Base-by-base conservation (phyloP, 495 filamentous ascomycete genomes). In the Talaromyces borbonicus region DNA sequence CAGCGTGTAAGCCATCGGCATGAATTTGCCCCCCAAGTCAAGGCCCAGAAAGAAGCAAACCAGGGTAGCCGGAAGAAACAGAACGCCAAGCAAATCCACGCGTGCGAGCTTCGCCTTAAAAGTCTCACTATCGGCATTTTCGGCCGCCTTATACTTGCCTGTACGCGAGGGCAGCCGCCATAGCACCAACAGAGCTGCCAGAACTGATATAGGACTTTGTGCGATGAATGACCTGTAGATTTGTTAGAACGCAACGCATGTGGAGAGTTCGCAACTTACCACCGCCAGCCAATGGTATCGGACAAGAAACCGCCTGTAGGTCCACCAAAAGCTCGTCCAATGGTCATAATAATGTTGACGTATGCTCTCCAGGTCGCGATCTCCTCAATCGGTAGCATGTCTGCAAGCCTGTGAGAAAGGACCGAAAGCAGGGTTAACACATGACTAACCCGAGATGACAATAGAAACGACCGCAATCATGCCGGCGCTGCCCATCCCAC, bases 381-480 rank as follows among this genome's bases (percentile, higher is more conserved):
- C n/a, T 86, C 76, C n/a, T 76, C 66, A n/a, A 75, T 58, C 7
- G 80, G 78, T 1, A 84, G 71, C 4, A 84, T 63, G 48, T 86
- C 81, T 68, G 43, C 43, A 5, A 8, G 12, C 18, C 6, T 8
- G 35, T 38, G 18, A 0, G 15, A 20, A 20, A n/a, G n/a, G n/a
- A n/a, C n/a, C n/a, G 14, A 20, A 8, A 22, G n/a, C n/a, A 11
- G 7, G 11, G 16, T 6, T 23, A 20, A 20, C 8, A 9, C 16
- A 18, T 16, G 63, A 48, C 49, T n/a, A n/a, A 75, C 75, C 77
- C 20, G 77, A 78, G 39, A 81, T 81, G n/a, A 84, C 63, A 11
- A 83, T 68, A 0, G 75, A 68, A 19, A 74, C 74, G 31, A 84
- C 60, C 0, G 66, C 65, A 48, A 69, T 72, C 47, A 78, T 76